Evolutionary conservation across 1,139 yeast species (phyloP).

Genomic region (Magnusiomyces clavatus): DNA sequence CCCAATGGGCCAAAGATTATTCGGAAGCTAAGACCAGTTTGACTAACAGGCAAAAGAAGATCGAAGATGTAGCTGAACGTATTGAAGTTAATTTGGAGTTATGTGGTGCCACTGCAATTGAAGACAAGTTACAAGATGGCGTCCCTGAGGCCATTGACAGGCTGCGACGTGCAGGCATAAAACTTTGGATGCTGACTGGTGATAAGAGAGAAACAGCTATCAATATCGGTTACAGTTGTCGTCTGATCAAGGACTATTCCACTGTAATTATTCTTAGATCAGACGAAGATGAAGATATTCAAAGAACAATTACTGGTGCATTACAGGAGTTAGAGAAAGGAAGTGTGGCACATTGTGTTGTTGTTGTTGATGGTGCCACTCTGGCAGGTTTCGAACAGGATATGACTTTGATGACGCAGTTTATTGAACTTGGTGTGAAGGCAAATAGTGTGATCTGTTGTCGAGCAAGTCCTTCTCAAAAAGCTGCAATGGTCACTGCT

Average conservation of each 20-base stretch:
- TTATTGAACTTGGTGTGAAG: slow-evolving; percentile 74
- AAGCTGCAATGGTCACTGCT: slow-evolving; percentile 85
- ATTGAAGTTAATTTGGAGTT: slow-evolving; percentile 62
- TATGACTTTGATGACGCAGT: slow-evolving; percentile 59
- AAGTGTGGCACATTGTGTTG: slow-evolving; percentile 83
- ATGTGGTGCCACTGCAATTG: slow-evolving; percentile 93
- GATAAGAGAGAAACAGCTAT: slow-evolving; percentile 97
- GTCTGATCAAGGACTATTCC: slow-evolving; percentile 85
- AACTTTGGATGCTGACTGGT: slow-evolving; percentile 97
- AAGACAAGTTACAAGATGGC: slow-evolving; percentile 92
- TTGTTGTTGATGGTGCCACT: slow-evolving; percentile 89
- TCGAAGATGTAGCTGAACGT: slow-evolving; percentile 65
- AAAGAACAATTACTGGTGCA: slow-evolving; percentile 51
- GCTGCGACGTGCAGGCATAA: slow-evolving; percentile 85
- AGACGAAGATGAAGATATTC: slow-evolving; percentile 39
- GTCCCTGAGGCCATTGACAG: slow-evolving; percentile 93
- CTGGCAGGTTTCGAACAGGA: slow-evolving; percentile 65
- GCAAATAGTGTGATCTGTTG: slow-evolving; percentile 86
- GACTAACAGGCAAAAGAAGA: slow-evolving; percentile 52
- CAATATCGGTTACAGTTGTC: slow-evolving; percentile 91
- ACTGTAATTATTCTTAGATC: slow-evolving; percentile 70
- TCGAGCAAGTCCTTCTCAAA: slow-evolving; percentile 94
- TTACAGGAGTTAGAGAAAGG: slow-evolving; percentile 56
- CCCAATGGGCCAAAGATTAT: slow-evolving; percentile 58
- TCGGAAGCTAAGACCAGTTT: slow-evolving; percentile 72